These are phyloP conservation scores for Phytophthora colocasiae DNA, from an alignment of 352 stramenopile genomes.

Conservation along the genomic window DNA sequence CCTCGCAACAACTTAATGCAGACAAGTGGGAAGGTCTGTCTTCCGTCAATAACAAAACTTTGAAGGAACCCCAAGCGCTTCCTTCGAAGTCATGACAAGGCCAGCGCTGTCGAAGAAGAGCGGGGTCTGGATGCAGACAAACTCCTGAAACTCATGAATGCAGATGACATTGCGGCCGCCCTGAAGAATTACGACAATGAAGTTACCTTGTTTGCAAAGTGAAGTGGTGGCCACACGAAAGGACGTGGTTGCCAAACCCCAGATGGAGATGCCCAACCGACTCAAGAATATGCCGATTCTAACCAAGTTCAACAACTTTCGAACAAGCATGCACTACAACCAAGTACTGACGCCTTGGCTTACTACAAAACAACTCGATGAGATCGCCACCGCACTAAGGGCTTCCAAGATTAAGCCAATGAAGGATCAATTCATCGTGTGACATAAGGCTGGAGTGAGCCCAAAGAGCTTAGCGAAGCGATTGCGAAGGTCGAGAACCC, in stretches of 20 bases:
- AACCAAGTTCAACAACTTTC: conserved; percentile 5
- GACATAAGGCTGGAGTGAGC: not conserved
- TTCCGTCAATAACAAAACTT: too few relatives aligned
- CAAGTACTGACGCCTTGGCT: not conserved
- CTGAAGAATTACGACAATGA: not conserved
- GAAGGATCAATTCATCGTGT: not conserved
- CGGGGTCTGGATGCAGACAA: not conserved
- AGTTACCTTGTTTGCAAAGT: conserved; percentile 6
- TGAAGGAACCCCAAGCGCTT: not conserved
- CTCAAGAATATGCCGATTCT: conserved; percentile 8
- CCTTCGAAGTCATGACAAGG: conserved; percentile 2
- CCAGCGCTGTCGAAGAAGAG: conserved; percentile 7
- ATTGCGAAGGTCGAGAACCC: not conserved
- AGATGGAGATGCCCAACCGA: not conserved
- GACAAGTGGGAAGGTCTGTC: too few relatives aligned
- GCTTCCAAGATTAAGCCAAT: not conserved
- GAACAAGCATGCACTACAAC: not conserved
- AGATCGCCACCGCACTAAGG: not conserved
- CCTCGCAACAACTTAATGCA: too few relatives aligned
- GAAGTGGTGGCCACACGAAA: not conserved
- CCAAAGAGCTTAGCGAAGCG: not conserved
- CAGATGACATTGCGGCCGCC: conserved; percentile 4
- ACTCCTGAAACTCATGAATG: conserved; percentile 7
- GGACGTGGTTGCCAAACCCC: not conserved
- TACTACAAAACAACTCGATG: conserved; percentile 10